Percentiles rank a stretch among this genome's conserved stretches.
Evolutionary conservation across 345 rosid species (phyloP).

Genomic region (Firmiana major): DNA sequence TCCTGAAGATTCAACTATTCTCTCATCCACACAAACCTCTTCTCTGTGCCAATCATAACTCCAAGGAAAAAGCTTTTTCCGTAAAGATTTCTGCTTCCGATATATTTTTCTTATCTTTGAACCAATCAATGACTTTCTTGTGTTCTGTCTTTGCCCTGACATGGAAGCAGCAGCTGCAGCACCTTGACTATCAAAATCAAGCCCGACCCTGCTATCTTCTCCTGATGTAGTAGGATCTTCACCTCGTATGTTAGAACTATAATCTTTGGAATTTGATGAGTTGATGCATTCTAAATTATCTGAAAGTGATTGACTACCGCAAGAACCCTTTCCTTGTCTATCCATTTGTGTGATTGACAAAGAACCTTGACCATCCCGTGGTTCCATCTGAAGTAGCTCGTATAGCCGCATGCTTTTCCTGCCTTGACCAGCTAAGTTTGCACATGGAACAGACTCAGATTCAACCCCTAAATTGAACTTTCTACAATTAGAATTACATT

Average conservation of each 20-base stretch:
- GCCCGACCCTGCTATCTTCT: constrained; percentile 46
- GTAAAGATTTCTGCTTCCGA: constrained; percentile 78
- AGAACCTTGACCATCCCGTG: constrained; percentile 38
- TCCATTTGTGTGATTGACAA: constrained; percentile 23
- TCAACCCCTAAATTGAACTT: constrained; percentile 23
- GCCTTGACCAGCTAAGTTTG: constrained; percentile 48
- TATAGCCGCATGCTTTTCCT: constrained; percentile 78
- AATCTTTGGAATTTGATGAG: constrained; percentile 34
- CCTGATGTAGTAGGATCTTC: constrained; percentile 83
- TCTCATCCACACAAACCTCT: constrained; percentile 58
- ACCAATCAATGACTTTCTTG: constrained; percentile 51
- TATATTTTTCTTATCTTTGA: constrained; percentile 68
- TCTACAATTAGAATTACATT: constrained; percentile 19
- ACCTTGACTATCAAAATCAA: constrained; percentile 31
- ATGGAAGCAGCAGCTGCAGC: constrained; percentile 25
- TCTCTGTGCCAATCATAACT: constrained; percentile 97
- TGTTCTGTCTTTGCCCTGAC: constrained; percentile 45
- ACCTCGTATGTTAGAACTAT: constrained; percentile 31
- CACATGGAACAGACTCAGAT: constrained; percentile 35
- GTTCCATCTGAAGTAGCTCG: constrained; percentile 84
- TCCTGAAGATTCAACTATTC: constrained; percentile 53
- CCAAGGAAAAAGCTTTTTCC: constrained; percentile 95
- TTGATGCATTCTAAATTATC: constrained; percentile 23
- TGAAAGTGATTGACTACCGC: constrained; percentile 27
- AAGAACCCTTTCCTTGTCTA: constrained; percentile 24